Percentiles rank a stretch among this genome's conserved stretches.
These are phyloP conservation scores for Cercophora sp. DNA, from an alignment of 495 filamentous ascomycete species.

Conservation along the genomic window DNA sequence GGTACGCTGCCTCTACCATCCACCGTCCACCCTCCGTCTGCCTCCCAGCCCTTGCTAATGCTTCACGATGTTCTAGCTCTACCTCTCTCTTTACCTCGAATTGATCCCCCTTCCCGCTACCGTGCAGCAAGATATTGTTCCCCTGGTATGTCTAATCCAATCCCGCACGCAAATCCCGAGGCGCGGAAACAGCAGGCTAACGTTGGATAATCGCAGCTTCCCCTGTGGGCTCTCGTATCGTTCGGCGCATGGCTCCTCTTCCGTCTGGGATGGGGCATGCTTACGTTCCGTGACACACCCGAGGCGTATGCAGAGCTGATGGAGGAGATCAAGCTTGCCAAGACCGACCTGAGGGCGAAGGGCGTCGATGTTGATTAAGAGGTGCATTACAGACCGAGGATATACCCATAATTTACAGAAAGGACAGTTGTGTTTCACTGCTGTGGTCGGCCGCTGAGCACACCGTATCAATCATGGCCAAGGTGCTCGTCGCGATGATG, in stretches of 20 bases:
- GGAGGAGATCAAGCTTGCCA: constrained; percentile 69
- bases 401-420: not conserved
- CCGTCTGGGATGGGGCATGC: constrained; percentile 83
- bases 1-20: constrained; percentile 42
- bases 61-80: constrained; percentile 71
- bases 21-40: not conserved
- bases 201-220: constrained; percentile 54
- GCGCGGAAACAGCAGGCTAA: not conserved
- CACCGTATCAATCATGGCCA: no score
- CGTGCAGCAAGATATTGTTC: constrained; percentile 67
- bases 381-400: not conserved
- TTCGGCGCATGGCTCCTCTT: constrained; percentile 92
- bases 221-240: constrained; percentile 85
- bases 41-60: no score
- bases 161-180: no score
- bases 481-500: no score
- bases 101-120: constrained; percentile 78
- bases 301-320: constrained; percentile 87
- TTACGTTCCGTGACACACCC: constrained; percentile 95
- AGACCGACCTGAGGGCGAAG: constrained; percentile 60
- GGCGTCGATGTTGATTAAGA: constrained; percentile 68
- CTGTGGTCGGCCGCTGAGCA: no score
- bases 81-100: constrained; percentile 79
- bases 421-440: no score
- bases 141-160: constrained; percentile 51